phyloP scores from a whole-genome alignment of 2,329 filamentous ascomycete species.

The Cordyceps militaris region DNA sequence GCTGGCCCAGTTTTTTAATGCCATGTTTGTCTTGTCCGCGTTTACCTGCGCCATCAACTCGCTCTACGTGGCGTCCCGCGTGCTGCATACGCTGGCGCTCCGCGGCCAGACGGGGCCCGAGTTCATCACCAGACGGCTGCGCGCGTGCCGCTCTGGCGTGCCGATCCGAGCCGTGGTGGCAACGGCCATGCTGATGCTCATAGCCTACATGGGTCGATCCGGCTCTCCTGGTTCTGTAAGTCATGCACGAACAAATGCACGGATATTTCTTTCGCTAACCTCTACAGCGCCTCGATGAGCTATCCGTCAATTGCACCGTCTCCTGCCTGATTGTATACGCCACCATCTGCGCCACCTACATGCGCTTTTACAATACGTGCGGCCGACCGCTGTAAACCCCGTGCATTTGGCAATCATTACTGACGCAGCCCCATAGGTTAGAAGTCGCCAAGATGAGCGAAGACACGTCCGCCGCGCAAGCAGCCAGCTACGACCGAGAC shows the following conservation, averaged over 20 bases:
- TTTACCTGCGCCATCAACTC: slow-evolving; percentile 33
- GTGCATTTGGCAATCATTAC: not conserved
- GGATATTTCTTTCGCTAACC: slow-evolving; percentile 6
- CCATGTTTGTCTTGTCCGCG: slow-evolving; percentile 30
- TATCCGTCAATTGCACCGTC: slow-evolving; percentile 31
- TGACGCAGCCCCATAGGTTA: slow-evolving; percentile 21
- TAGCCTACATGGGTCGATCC: slow-evolving; percentile 32
- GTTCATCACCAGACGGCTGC: slow-evolving; percentile 31
- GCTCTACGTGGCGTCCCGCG: slow-evolving; percentile 30
- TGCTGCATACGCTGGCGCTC: slow-evolving; percentile 31
- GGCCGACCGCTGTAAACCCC: slow-evolving; percentile 8
- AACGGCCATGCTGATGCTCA: slow-evolving; percentile 31
- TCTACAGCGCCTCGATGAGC: slow-evolving; percentile 28
- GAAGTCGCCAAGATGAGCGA: slow-evolving; percentile 31
- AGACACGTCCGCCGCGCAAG: slow-evolving; percentile 30
- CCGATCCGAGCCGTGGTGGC: slow-evolving; percentile 32
- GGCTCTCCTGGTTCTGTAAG: slow-evolving; percentile 30
- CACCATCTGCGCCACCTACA: slow-evolving; percentile 33
- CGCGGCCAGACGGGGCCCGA: slow-evolving; percentile 32
- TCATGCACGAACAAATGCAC: not conserved
- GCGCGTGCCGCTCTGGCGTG: slow-evolving; percentile 30
- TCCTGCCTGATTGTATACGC: slow-evolving; percentile 34
- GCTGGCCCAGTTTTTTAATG: slow-evolving; percentile 32
- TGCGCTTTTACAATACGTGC: slow-evolving; percentile 32
- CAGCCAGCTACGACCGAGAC: slow-evolving; percentile 27